Conservation (phyloP, 345 rosid genomes). For the Kernera saxatilis region DNA sequence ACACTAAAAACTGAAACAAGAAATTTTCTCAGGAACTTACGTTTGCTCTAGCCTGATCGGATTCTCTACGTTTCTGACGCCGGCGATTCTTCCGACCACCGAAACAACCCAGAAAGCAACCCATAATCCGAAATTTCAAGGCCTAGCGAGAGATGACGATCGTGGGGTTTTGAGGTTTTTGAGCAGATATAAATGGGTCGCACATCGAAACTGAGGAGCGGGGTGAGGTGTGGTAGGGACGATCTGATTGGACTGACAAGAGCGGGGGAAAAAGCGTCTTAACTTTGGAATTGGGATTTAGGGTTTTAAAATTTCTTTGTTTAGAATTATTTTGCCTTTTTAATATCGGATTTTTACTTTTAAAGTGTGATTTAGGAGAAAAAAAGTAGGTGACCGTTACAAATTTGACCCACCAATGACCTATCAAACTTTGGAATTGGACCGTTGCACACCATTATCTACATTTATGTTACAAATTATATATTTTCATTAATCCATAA, state of each 20-base stretch:
- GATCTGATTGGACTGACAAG: slow-evolving; percentile 5
- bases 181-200: slow-evolving; percentile 19
- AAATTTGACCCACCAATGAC: slow-evolving; percentile 15
- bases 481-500: not conserved
- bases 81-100: slow-evolving; percentile 70
- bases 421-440: not conserved
- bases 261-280: slow-evolving; percentile 42
- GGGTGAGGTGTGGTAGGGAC: slow-evolving; percentile 20
- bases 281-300: slow-evolving; percentile 23
- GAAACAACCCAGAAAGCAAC: slow-evolving; percentile 81
- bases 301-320: not conserved
- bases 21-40: slow-evolving; percentile 28
- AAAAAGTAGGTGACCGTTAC: slow-evolving; percentile 60
- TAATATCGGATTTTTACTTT: not conserved
- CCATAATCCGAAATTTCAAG: slow-evolving; percentile 38
- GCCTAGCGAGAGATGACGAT: slow-evolving; percentile 3
- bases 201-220: slow-evolving; percentile 26
- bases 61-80: slow-evolving; percentile 38
- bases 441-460: not conserved
- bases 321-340: not conserved
- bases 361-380: not conserved
- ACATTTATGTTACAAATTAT: not conserved
- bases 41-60: slow-evolving; percentile 42
- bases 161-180: not conserved
- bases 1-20: not conserved